Base-by-base conservation (phyloP, 1,284 basidiomycete genomes). In the Rhodotorula sp. region DNA sequence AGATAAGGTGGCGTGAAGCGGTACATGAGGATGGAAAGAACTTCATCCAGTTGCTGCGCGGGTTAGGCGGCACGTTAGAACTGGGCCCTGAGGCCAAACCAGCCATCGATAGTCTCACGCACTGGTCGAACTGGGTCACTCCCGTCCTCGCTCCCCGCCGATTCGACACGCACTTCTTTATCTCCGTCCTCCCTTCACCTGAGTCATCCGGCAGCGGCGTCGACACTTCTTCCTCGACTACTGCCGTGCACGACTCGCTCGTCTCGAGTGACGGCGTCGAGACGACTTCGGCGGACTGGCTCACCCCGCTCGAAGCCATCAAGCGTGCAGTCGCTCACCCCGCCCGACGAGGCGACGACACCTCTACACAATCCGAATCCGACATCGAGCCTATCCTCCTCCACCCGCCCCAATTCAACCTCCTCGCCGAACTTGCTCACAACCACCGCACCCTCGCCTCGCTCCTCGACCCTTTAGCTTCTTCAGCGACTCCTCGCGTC, bases 111-210 rank as follows among this genome's bases (percentile, higher is more conserved):
- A 22, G 48, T 37, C 34, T 72, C 18, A 71, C 70, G 52, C 61
- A 65, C 51, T 72, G 66, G 63, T 69, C 65, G n/a, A 69, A 66
- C 30, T 76, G 70, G 73, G 67, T 76, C 28, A 76, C 73, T 2
- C 73, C 72, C 1, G 54, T 34, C 9, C 31, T 61, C 34, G 59
- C 70, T 18, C 73, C 65, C 5, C 65, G 76, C 28, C 71, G 77
- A 5, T 78, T 75, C 70, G 75, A 78, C 63, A 78, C 77, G 4
- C 71, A 70, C 56, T 78, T 78, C 66, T 77, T 75, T 67, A 62
- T 77, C 51, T 52, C 74, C 28, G 58, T 78, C 47, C 69, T 76
- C 22, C 72, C 74, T 0, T 53, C 67, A 4, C 26, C 61, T 1
- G 26, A 22, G 13, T 58, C 62, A n/a, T 67, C 71, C 31, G 9